phyloP scores from a whole-genome alignment of 2,329 filamentous ascomycete genomes.

The Cercospora janseana region DNA sequence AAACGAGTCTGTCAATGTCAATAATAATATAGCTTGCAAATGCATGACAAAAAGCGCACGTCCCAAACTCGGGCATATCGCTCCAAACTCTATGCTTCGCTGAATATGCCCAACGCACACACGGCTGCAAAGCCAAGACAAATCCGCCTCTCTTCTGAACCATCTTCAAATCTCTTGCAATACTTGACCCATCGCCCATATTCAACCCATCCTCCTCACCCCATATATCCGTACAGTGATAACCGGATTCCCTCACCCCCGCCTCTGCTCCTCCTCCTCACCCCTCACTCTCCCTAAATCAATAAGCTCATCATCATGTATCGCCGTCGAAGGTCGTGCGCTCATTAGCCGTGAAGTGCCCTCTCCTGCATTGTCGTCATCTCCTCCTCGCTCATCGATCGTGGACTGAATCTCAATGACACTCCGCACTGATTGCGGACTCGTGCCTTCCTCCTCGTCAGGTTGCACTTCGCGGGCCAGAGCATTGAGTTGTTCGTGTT shows the following conservation, averaged over 20 bases:
- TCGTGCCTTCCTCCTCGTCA: slow-evolving; percentile 15
- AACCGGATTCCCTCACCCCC: background rate
- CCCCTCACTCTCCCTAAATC: slow-evolving; percentile 9
- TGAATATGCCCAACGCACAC: no score
- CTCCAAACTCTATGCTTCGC: no score
- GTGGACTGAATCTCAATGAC: slow-evolving; percentile 23
- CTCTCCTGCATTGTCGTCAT: slow-evolving; percentile 11
- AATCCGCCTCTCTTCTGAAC: no score
- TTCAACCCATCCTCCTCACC: background rate
- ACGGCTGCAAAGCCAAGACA: no score
- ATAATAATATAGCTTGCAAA: no score
- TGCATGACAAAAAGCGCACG: no score
- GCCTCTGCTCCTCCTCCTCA: background rate
- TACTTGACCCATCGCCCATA: no score
- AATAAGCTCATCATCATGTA: slow-evolving; percentile 18
- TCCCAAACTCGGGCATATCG: no score
- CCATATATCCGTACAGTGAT: slow-evolving; percentile 4
- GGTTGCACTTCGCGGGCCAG: slow-evolving; percentile 13
- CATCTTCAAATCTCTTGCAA: no score
- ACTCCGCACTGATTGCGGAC: slow-evolving; percentile 28
- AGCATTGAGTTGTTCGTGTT: slow-evolving; percentile 13
- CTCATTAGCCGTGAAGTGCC: slow-evolving; percentile 12
- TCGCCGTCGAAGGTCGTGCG: slow-evolving; percentile 13
- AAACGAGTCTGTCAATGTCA: no score
- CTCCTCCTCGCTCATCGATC: slow-evolving; percentile 12